Conservation (phyloP, 495 filamentous ascomycete species). For the Podospora tetraspora region DNA sequence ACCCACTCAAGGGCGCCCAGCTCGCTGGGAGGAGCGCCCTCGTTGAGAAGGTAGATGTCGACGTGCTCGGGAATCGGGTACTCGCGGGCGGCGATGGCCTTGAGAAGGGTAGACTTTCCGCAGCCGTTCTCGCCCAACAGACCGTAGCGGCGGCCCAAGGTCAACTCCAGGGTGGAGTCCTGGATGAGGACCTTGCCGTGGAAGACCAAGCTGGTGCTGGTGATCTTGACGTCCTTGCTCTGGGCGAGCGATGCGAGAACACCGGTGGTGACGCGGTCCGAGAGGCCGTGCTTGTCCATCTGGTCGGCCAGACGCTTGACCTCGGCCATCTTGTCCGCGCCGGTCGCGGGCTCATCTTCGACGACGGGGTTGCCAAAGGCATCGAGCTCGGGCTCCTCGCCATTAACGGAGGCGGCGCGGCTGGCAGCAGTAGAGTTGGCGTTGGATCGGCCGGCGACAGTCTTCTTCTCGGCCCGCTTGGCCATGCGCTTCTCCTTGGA, state of each 20-base stretch:
- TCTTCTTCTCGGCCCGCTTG: slow-evolving; percentile 85
- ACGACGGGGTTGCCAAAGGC: slow-evolving; percentile 54
- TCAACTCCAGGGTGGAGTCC: slow-evolving; percentile 89
- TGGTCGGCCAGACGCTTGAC: slow-evolving; percentile 70
- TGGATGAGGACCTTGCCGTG: slow-evolving; percentile 94
- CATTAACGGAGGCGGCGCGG: slow-evolving; percentile 60
- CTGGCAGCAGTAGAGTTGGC: slow-evolving; percentile 61
- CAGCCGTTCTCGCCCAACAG: slow-evolving; percentile 98
- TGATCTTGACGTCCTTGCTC: slow-evolving; percentile 94
- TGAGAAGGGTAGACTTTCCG: slow-evolving; percentile 94
- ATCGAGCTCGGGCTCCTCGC: slow-evolving; percentile 62
- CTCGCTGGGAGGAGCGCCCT: slow-evolving; percentile 87
- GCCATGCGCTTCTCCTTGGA: slow-evolving; percentile 97
- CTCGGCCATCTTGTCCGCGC: slow-evolving; percentile 65
- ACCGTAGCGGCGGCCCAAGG: slow-evolving; percentile 88
- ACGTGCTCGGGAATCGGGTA: slow-evolving; percentile 94
- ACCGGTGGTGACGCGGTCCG: slow-evolving; percentile 97
- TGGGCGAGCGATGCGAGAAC: slow-evolving; percentile 79
- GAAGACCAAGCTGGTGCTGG: slow-evolving; percentile 88
- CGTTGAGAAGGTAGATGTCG: slow-evolving; percentile 97
- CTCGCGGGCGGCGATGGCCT: slow-evolving; percentile 88
- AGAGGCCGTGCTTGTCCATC: slow-evolving; percentile 92
- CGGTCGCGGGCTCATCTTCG: slow-evolving; percentile 63
- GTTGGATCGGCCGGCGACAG: slow-evolving; percentile 60
- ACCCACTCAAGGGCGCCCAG: slow-evolving; percentile 95